These are phyloP conservation scores for Globisporangium takayamanum DNA, from an alignment of 352 stramenopile species.

Conservation along the genomic window DNA sequence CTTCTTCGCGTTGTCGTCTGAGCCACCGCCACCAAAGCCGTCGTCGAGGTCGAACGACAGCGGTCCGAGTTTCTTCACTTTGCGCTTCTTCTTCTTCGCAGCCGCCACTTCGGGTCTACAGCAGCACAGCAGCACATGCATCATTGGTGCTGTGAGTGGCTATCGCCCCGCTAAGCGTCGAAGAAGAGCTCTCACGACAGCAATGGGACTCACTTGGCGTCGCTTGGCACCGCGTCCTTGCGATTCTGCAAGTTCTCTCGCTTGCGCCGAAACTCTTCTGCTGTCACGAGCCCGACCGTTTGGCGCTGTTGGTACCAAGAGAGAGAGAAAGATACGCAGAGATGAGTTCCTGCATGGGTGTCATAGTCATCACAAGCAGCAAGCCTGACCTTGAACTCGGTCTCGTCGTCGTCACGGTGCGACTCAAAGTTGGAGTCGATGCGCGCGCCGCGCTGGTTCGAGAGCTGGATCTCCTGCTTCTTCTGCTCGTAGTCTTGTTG, in stretches of 20 bases:
- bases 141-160: not conserved
- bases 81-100: constrained; percentile 76
- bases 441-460: constrained; percentile 66
- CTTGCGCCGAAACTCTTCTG: constrained; percentile 90
- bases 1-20: constrained; percentile 10
- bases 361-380: not conserved
- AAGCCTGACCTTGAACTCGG: constrained; percentile 75
- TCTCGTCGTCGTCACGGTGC: constrained; percentile 70
- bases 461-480: constrained; percentile 86
- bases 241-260: constrained; percentile 69
- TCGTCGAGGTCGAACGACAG: constrained; percentile 82
- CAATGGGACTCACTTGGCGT: constrained; percentile 18
- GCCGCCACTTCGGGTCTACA: constrained; percentile 32
- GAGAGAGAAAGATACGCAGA: not conserved
- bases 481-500: constrained; percentile 92
- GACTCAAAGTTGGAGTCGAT: constrained; percentile 92
- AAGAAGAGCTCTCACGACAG: not conserved
- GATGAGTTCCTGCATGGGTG: not conserved
- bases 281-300: constrained; percentile 91
- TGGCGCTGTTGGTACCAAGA: constrained; percentile 37
- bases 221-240: constrained; percentile 20
- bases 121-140: not conserved
- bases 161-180: not conserved
- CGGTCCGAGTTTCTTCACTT: constrained; percentile 71
- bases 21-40: constrained; percentile 41